phyloP scores from a whole-genome alignment of 768 basidiomycete species.

The Boletus vinaceobasis region DNA sequence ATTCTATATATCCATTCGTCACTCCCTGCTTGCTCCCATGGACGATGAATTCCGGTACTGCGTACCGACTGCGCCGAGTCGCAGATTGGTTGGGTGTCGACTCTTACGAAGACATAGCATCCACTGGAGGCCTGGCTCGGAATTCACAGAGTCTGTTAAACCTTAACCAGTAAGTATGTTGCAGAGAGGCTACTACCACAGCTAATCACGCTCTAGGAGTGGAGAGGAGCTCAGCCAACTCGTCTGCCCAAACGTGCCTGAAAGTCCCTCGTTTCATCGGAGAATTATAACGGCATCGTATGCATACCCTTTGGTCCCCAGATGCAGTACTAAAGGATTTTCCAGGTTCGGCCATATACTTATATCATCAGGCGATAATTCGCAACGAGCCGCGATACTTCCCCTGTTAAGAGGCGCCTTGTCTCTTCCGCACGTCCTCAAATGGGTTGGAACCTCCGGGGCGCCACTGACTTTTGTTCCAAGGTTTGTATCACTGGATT shows the following conservation, averaged over 20 bases:
- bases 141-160: constrained; percentile 34
- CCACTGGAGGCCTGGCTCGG: constrained; percentile 38
- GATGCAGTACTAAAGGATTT: constrained; percentile 4
- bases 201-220: constrained; percentile 18
- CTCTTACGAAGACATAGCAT: constrained; percentile 33
- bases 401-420: constrained; percentile 47
- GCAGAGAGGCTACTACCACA: background rate
- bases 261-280: background rate
- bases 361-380: constrained; percentile 36
- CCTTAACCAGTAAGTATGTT: constrained; percentile 34
- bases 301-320: background rate
- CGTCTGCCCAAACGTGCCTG: constrained; percentile 1
- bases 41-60: constrained; percentile 39
- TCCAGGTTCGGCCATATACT: constrained; percentile 61
- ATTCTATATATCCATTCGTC: constrained; percentile 69
- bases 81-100: constrained; percentile 52
- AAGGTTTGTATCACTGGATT: constrained; percentile 36
- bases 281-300: constrained; percentile 42
- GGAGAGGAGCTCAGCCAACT: constrained; percentile 14
- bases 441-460: constrained; percentile 41
- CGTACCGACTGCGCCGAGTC: constrained; percentile 61
- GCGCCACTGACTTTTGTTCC: constrained; percentile 45
- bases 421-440: constrained; percentile 40
- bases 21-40: constrained; percentile 48
- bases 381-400: constrained; percentile 36